Evolutionary conservation across 352 stramenopile species (phyloP).

Genomic region (Phytophthora fragariaefolia): DNA sequence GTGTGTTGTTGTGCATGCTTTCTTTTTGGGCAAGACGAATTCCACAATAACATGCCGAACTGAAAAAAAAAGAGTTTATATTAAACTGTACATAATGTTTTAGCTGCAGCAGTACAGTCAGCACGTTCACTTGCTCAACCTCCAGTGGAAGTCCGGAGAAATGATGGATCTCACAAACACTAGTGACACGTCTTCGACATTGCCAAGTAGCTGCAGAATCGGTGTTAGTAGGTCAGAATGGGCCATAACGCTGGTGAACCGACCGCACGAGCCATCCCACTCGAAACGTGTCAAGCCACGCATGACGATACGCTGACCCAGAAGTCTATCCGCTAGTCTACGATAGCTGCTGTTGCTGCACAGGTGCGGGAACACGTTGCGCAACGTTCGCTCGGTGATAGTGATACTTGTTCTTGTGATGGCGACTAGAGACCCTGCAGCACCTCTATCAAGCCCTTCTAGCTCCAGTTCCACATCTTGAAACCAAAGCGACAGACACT

Average conservation of each 20-base stretch:
- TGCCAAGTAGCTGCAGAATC: slow-evolving; percentile 20
- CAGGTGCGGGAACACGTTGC: slow-evolving; percentile 31
- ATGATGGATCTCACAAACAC: slow-evolving; percentile 30
- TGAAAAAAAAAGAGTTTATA: not conserved
- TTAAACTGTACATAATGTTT: not conserved
- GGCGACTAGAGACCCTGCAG: slow-evolving; percentile 6
- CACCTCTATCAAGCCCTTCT: slow-evolving; percentile 10
- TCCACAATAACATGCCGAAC: no score
- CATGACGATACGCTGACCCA: slow-evolving; percentile 29
- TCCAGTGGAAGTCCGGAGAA: slow-evolving; percentile 24
- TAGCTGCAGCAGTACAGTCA: not conserved
- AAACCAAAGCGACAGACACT: slow-evolving; percentile 27
- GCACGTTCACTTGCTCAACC: slow-evolving; percentile 7
- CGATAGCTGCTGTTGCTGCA: slow-evolving; percentile 1
- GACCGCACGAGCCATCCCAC: slow-evolving; percentile 6
- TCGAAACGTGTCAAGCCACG: slow-evolving; percentile 22
- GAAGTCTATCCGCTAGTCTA: slow-evolving; percentile 7
- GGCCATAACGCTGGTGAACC: slow-evolving; percentile 13
- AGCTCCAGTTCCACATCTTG: slow-evolving; percentile 17
- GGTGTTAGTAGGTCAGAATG: slow-evolving; percentile 29
- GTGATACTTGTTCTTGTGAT: slow-evolving; percentile 22
- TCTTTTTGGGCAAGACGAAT: no score
- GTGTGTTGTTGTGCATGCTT: no score
- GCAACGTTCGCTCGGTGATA: slow-evolving; percentile 21
- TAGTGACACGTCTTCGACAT: slow-evolving; percentile 16